A percentile compares a stretch with the other conserved stretches of the same genome.
Conservation (phyloP, 257 asterid genomes). For the Ehretia macrophylla region DNA sequence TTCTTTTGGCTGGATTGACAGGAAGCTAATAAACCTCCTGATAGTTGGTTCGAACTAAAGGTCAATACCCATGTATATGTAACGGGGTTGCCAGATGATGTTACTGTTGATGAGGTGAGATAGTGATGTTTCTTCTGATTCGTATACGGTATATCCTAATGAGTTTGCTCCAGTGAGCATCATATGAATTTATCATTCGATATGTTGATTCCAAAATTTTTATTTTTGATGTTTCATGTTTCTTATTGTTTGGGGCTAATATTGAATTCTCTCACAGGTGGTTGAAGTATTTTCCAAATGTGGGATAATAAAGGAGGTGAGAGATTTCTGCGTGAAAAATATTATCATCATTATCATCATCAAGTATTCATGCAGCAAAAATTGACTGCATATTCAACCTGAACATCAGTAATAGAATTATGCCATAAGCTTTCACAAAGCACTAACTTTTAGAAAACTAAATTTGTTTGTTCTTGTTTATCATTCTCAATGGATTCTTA, state of each 20-base stretch:
- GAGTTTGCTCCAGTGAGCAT: constrained; percentile 1
- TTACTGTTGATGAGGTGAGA: constrained; percentile 82
- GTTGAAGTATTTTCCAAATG: constrained; percentile 89
- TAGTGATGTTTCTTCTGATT: constrained; percentile 17
- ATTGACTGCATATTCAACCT: not conserved
- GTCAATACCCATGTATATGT: constrained; percentile 95
- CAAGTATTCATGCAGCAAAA: not conserved
- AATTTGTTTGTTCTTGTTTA: too few relatives aligned
- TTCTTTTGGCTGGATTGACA: constrained; percentile 16
- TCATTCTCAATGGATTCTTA: too few relatives aligned
- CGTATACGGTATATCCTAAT: constrained; percentile 1
- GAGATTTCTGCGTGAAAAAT: constrained; percentile 13
- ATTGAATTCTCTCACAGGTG: constrained; percentile 47
- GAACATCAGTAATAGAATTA: not conserved
- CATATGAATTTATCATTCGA: constrained; percentile 5
- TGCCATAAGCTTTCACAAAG: not conserved
- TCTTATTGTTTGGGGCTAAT: constrained; percentile 19
- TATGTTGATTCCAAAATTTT: not conserved
- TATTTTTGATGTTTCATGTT: not conserved
- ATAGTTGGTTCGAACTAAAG: constrained; percentile 93
- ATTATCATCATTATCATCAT: not conserved
- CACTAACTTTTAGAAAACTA: not conserved
- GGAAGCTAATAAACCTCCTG: constrained; percentile 98
- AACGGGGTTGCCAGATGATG: constrained; percentile 95
- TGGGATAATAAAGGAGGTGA: constrained; percentile 93